These are phyloP conservation scores for Inga laurina DNA, from an alignment of 306 rosid species.

Conservation along the genomic window DNA sequence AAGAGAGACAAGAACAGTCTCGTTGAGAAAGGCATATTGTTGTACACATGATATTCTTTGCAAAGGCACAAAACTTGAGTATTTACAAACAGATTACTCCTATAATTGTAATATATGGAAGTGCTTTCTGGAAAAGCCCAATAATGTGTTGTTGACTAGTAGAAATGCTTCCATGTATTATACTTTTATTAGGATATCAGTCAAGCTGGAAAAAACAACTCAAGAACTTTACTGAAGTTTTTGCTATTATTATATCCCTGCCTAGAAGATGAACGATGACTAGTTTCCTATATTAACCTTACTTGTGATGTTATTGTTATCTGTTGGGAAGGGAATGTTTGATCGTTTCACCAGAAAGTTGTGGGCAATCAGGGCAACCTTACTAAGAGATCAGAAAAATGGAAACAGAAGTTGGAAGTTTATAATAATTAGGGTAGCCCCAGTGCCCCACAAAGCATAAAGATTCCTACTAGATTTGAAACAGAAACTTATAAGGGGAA, in stretches of 20 bases:
- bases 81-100: not conserved
- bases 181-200: not conserved
- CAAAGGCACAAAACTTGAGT: slow-evolving; percentile 9
- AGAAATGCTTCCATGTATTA: not conserved
- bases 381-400: slow-evolving; percentile 28
- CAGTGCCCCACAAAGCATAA: slow-evolving; percentile 26
- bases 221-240: not conserved
- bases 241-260: not conserved
- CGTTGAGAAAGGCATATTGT: not conserved
- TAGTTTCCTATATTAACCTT: slow-evolving; percentile 2
- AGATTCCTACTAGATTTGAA: slow-evolving; percentile 34
- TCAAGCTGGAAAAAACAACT: not conserved
- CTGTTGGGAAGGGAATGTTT: not conserved
- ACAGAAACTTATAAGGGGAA: slow-evolving; percentile 29
- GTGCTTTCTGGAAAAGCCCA: not conserved
- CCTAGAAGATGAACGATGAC: not conserved
- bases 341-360: not conserved
- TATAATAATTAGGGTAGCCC: slow-evolving; percentile 36
- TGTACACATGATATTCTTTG: not conserved
- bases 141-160: not conserved
- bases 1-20: slow-evolving; percentile 5
- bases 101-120: not conserved
- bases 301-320: not conserved
- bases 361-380: slow-evolving; percentile 20
- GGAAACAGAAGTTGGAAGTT: slow-evolving; percentile 22